Percentiles rank a stretch among this genome's conserved stretches.
Evolutionary conservation across 2,329 filamentous ascomycete genomes (phyloP).

Genomic region (Talaromyces sp.): DNA sequence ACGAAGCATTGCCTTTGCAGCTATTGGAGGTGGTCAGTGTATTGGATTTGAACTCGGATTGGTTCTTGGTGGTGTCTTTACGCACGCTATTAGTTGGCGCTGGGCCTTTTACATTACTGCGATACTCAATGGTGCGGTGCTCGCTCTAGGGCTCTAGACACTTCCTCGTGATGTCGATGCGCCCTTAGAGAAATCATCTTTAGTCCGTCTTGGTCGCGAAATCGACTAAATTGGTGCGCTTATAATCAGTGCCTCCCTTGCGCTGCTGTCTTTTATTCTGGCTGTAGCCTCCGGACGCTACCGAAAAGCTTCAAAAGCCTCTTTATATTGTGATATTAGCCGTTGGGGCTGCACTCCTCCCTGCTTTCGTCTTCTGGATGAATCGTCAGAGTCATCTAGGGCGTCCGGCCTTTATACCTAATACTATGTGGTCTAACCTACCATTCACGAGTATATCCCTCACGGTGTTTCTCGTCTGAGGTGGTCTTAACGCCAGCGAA

Average conservation of each 20-base stretch:
- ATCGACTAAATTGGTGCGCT: constrained; percentile 21
- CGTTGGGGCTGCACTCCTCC: neutral
- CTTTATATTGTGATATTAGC: constrained; percentile 1
- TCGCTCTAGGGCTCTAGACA: constrained; percentile 9
- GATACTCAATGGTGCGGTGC: constrained; percentile 7
- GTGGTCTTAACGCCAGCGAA: constrained; percentile 29
- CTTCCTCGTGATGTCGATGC: constrained; percentile 6
- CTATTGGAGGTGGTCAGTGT: constrained; percentile 53
- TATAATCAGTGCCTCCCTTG: constrained; percentile 6
- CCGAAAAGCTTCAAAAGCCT: neutral
- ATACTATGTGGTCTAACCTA: constrained; percentile 35
- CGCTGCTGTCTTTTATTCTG: constrained; percentile 15
- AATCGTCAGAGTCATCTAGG: neutral
- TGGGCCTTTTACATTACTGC: constrained; percentile 43
- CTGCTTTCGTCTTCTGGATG: constrained; percentile 4
- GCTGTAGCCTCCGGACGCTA: neutral
- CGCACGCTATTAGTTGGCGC: constrained; percentile 51
- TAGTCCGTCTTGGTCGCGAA: constrained; percentile 2
- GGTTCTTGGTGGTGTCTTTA: constrained; percentile 52
- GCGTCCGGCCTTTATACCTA: constrained; percentile 37
- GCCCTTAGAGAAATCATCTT: neutral
- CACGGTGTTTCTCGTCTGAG: constrained; percentile 37
- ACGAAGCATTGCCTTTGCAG: constrained; percentile 55
- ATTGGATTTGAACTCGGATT: constrained; percentile 55
- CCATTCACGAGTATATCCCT: constrained; percentile 37